Evolutionary conservation across 257 asterid species (phyloP).

Genomic region (Capsicum rhomboideum): DNA sequence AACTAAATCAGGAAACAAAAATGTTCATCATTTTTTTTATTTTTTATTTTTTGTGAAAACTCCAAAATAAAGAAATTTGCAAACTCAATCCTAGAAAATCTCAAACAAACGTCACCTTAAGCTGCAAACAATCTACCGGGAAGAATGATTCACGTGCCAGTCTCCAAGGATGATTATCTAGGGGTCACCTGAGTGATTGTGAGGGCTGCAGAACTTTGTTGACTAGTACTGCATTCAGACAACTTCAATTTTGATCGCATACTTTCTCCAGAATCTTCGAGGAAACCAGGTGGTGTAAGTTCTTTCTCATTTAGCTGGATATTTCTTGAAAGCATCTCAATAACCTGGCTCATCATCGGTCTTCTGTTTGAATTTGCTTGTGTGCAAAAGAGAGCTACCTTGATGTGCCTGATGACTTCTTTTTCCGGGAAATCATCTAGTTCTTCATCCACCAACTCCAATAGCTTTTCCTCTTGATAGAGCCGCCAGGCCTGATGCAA

Average conservation of each 20-base stretch:
- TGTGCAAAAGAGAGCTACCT: slow-evolving; percentile 83
- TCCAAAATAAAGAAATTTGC: neutral
- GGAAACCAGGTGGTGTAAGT: slow-evolving; percentile 80
- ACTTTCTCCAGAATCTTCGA: slow-evolving; percentile 37
- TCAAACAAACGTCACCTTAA: neutral
- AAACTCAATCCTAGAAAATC: neutral
- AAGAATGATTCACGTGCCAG: neutral
- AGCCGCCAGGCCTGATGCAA: slow-evolving; percentile 69
- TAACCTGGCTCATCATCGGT: slow-evolving; percentile 86
- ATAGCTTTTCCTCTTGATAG: slow-evolving; percentile 44
- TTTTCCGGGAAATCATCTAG: slow-evolving; percentile 48
- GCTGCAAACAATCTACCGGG: neutral
- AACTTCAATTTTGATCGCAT: slow-evolving; percentile 31
- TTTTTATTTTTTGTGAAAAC: neutral
- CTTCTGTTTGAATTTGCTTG: slow-evolving; percentile 80
- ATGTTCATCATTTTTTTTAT: neutral
- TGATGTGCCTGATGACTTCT: slow-evolving; percentile 56
- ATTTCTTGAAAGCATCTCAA: slow-evolving; percentile 65
- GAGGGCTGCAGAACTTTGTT: slow-evolving; percentile 43
- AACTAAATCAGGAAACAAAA: neutral
- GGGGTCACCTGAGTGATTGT: slow-evolving; percentile 57
- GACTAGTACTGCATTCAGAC: slow-evolving; percentile 45
- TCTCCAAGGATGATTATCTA: slow-evolving; percentile 34
- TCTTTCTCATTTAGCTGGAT: slow-evolving; percentile 60
- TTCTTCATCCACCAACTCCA: slow-evolving; percentile 72